phyloP scores from a whole-genome alignment of 2,329 filamentous ascomycete genomes.

The Juglanconis juglandina region DNA sequence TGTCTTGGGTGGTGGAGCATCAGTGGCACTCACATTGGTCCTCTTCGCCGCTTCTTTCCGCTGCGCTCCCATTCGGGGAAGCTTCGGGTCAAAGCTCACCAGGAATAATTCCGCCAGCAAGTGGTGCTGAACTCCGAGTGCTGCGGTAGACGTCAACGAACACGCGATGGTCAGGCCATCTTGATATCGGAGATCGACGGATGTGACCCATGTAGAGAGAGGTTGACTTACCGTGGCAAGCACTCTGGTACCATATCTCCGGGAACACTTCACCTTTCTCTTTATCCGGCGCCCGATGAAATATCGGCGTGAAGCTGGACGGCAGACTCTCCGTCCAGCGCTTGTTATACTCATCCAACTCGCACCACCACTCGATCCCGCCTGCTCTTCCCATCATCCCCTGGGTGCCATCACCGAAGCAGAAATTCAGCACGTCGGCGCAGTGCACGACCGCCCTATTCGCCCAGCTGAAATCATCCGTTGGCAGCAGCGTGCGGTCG shows the following conservation, averaged over 20 bases:
- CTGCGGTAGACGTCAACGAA: conserved; percentile 27
- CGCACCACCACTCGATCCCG: conserved; percentile 36
- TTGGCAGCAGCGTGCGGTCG: conserved; percentile 45
- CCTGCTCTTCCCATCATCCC: conserved; percentile 18
- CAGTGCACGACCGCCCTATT: conserved; percentile 60
- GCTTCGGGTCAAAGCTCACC: conserved; percentile 51
- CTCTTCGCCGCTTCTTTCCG: conserved; percentile 33
- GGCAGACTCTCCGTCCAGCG: conserved; percentile 47
- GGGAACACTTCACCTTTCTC: conserved; percentile 46
- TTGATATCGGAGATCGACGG: neutral
- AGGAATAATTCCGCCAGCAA: conserved; percentile 57
- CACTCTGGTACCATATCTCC: conserved; percentile 54
- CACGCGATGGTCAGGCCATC: neutral
- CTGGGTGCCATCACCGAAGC: conserved; percentile 43
- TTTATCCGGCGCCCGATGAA: conserved; percentile 33
- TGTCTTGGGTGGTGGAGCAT: neutral
- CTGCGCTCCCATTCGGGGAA: conserved; percentile 46
- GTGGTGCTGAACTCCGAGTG: conserved; percentile 59
- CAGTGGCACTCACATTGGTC: conserved; percentile 36
- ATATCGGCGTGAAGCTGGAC: conserved; percentile 53
- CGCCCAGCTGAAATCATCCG: conserved; percentile 54
- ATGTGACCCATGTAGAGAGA: neutral
- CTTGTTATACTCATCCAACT: conserved; percentile 42
- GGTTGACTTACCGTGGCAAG: conserved; percentile 46
- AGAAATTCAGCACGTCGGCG: conserved; percentile 62